These are phyloP conservation scores for Myriosclerotinia curreyana DNA, from an alignment of 2,329 filamentous ascomycete genomes.

Conservation along the genomic window DNA sequence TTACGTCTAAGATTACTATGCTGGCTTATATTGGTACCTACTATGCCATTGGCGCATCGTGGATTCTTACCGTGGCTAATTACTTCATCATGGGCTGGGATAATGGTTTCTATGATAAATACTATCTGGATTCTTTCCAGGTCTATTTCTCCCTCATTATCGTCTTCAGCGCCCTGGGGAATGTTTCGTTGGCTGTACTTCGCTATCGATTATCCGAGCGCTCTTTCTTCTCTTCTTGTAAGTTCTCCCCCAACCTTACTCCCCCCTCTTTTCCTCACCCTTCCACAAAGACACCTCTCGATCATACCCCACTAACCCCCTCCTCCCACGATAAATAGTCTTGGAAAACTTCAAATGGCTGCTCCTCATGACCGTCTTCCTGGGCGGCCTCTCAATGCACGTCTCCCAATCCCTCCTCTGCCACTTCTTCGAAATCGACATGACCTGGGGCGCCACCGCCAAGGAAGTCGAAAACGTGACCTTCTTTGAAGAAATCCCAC, in stretches of 20 bases:
- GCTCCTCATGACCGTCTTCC: slow-evolving; percentile 71
- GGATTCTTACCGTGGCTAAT: slow-evolving; percentile 69
- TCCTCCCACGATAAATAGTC: neutral
- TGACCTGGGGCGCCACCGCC: slow-evolving; percentile 80
- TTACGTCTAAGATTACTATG: slow-evolving; percentile 74
- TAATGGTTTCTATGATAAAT: slow-evolving; percentile 74
- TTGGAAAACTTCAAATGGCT: slow-evolving; percentile 72
- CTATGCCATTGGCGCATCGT: slow-evolving; percentile 73
- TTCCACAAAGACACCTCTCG: no score
- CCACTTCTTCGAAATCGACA: slow-evolving; percentile 83
- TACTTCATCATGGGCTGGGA: slow-evolving; percentile 76
- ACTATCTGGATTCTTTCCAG: slow-evolving; percentile 75
- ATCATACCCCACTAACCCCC: neutral
- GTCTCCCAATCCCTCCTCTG: slow-evolving; percentile 74
- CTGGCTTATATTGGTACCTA: slow-evolving; percentile 77
- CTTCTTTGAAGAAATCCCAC: slow-evolving; percentile 81
- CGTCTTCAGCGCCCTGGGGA: slow-evolving; percentile 60
- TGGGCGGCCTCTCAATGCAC: slow-evolving; percentile 78
- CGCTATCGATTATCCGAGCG: slow-evolving; percentile 68
- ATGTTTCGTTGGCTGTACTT: slow-evolving; percentile 68
- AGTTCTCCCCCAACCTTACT: neutral
- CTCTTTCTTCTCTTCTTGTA: slow-evolving; percentile 13
- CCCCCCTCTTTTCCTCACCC: no score
- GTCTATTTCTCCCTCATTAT: slow-evolving; percentile 79
- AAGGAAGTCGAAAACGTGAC: slow-evolving; percentile 80